Percentiles rank a stretch among this genome's conserved stretches.
Evolutionary conservation across 345 rosid genomes (phyloP).

Genomic region (Euphorbia lathyris): DNA sequence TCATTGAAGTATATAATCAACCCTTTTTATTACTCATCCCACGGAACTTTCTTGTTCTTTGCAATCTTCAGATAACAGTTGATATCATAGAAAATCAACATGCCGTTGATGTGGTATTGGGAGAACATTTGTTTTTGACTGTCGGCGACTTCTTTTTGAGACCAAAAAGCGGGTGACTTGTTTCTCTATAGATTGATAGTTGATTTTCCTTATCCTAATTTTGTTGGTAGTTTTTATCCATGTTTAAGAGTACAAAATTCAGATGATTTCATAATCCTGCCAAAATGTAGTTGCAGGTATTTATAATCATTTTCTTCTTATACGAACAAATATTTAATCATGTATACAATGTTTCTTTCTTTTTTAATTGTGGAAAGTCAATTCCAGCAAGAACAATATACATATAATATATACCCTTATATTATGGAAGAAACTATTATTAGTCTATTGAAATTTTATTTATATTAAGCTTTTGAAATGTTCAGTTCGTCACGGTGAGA

Average conservation of each 20-base stretch:
- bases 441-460: too few relatives aligned
- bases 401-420: too few relatives aligned
- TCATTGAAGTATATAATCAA: background rate
- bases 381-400: background rate
- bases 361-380: background rate
- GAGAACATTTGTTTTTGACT: slow-evolving; percentile 56
- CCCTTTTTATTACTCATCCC: background rate
- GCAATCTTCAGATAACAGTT: slow-evolving; percentile 46
- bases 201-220: background rate
- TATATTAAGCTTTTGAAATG: too few relatives aligned
- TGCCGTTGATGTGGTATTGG: slow-evolving; percentile 41
- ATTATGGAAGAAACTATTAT: background rate
- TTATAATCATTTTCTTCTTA: background rate
- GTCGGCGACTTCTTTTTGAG: slow-evolving; percentile 47
- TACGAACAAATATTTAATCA: background rate
- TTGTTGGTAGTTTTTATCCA: background rate
- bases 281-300: background rate
- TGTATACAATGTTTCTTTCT: background rate
- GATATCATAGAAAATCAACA: slow-evolving; percentile 59
- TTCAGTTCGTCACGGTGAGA: too few relatives aligned
- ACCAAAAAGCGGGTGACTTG: slow-evolving; percentile 7
- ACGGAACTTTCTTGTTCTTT: background rate
- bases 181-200: background rate
- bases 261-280: background rate
- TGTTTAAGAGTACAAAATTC: background rate